Conservation (phyloP, 2,329 filamentous ascomycete genomes). For the Aschersonia sp. region DNA sequence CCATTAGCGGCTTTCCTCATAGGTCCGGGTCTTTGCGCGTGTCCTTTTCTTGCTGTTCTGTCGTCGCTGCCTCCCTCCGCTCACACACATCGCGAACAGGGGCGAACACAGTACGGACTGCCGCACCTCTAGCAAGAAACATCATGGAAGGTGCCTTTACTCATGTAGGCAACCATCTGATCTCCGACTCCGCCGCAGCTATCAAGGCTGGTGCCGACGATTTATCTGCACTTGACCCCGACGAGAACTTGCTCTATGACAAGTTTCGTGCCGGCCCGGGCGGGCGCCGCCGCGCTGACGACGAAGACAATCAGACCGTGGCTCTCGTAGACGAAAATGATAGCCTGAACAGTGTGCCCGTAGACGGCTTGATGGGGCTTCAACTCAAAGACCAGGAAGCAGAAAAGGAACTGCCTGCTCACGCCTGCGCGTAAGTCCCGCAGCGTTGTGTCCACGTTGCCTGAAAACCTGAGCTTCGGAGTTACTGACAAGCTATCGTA, state of each 20-base stretch:
- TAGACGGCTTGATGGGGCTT: slow-evolving; percentile 57
- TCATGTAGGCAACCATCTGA: slow-evolving; percentile 72
- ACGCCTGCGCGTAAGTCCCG: slow-evolving; percentile 76
- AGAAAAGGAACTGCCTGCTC: slow-evolving; percentile 78
- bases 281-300: slow-evolving; percentile 58
- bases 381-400: slow-evolving; percentile 49
- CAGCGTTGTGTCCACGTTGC: not conserved
- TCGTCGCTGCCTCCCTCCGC: not conserved
- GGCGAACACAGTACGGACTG: not conserved
- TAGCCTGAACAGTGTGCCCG: slow-evolving; percentile 63
- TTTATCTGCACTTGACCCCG: slow-evolving; percentile 53
- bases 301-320: slow-evolving; percentile 83
- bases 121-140: slow-evolving; percentile 3
- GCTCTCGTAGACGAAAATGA: slow-evolving; percentile 66
- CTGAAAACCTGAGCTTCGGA: no score
- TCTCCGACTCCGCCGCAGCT: slow-evolving; percentile 69
- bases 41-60: no score
- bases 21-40: not conserved
- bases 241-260: slow-evolving; percentile 69
- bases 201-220: slow-evolving; percentile 80
- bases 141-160: slow-evolving; percentile 80
- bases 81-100: not conserved
- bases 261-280: slow-evolving; percentile 43
- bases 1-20: no score
- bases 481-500: slow-evolving; percentile 3